Base-by-base conservation (phyloP, 805 yeast species). In the Phaffomyces antillensis region DNA sequence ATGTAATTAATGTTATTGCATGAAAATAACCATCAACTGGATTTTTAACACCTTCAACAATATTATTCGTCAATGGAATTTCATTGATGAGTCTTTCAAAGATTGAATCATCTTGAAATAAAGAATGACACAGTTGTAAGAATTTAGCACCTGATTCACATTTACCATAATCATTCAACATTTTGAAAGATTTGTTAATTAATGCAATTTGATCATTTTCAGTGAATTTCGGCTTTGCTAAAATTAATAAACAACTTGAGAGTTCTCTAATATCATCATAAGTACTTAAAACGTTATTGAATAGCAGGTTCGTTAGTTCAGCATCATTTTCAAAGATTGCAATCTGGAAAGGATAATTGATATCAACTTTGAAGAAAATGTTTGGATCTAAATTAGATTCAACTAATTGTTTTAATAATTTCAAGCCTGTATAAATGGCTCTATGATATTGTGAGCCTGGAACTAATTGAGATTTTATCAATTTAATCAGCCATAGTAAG, bases 121-220 rank as follows among this genome's bases (percentile, higher is more conserved):
- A 53, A 51, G 40, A 71, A 70, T 17, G 82, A 48, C 55, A 80
- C 72, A 54, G 40, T 37, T 76, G 77, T 26, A 84, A 65, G 15
- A 81, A 66, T 35, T 80, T 74, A 0, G 96, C 89, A 9, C 90
- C 96, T 23, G 86, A 82, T 47, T 89, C 96, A 38, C 86, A 81
- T 46, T 72, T 77, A 43, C 89, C 77, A 44, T 67, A 67, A 32
- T 58, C 58, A 4, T 34, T 83, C 79, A 61, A 65, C 59, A 64
- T 66, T 42, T 44, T 66, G 56, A 46, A 62, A 11, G 64, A 68
- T 41, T 52, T 66, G 25, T 32, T 28, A 9, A 45, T 48, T 11
- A 55, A 54, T 47, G 34, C 48, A 32, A 37, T 32, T 30, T 46
- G 51, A 23, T 52, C 48, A 8, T 26, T 12, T 1, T 33, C 17